Percentiles rank a stretch among this genome's conserved stretches.
These are phyloP conservation scores for Colletotrichum tofieldiae DNA, from an alignment of 2,329 filamentous ascomycete genomes.

Conservation along the genomic window DNA sequence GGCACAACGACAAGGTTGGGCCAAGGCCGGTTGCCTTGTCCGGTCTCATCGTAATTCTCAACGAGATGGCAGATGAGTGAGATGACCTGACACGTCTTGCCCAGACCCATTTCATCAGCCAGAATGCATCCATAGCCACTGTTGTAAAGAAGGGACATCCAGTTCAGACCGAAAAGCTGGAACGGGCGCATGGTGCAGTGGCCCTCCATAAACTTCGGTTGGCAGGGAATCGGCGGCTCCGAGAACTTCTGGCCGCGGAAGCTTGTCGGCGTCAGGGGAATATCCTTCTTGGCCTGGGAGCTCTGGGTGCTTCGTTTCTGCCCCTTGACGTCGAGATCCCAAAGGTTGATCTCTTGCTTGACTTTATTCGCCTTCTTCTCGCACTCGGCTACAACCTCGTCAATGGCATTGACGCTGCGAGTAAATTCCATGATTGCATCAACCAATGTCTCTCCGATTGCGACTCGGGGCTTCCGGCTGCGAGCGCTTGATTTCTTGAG, in stretches of 20 bases:
- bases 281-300: slow-evolving; percentile 51
- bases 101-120: slow-evolving; percentile 96
- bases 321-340: slow-evolving; percentile 66
- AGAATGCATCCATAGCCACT: slow-evolving; percentile 89
- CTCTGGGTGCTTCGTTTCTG: slow-evolving; percentile 52
- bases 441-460: slow-evolving; percentile 68
- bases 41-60: slow-evolving; percentile 67
- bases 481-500: slow-evolving; percentile 63
- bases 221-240: slow-evolving; percentile 65
- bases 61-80: slow-evolving; percentile 89
- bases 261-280: slow-evolving; percentile 61
- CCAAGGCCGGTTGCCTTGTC: slow-evolving; percentile 66
- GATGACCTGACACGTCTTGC: slow-evolving; percentile 98
- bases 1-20: slow-evolving; percentile 90
- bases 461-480: slow-evolving; percentile 58
- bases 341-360: slow-evolving; percentile 62
- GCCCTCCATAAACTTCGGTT: slow-evolving; percentile 84
- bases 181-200: slow-evolving; percentile 90
- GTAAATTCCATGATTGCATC: slow-evolving; percentile 78
- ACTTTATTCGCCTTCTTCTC: slow-evolving; percentile 77
- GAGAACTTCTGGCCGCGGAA: slow-evolving; percentile 53
- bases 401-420: slow-evolving; percentile 85
- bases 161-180: slow-evolving; percentile 94
- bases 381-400: slow-evolving; percentile 84
- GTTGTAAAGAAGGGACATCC: slow-evolving; percentile 88